Conservation (phyloP, 306 rosid species). For the Fagus sylvatica region DNA sequence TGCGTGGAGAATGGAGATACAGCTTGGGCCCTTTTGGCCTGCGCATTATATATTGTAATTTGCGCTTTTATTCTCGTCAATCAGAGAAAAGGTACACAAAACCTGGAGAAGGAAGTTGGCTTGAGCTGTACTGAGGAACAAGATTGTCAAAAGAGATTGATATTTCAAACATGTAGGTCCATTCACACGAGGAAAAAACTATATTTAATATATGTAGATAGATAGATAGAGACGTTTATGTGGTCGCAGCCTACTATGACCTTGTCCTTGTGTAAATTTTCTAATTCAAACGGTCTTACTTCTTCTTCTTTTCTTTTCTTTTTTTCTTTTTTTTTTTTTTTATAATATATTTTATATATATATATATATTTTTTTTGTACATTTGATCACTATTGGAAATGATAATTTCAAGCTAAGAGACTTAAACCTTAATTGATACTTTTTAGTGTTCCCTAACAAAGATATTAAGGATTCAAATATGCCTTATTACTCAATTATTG, state of each 20-base stretch:
- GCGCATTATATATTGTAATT: conserved; percentile 1
- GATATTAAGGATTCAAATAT: too few relatives aligned
- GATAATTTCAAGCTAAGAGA: too few relatives aligned
- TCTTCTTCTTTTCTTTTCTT: not conserved
- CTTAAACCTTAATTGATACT: too few relatives aligned
- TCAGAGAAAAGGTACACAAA: conserved; percentile 14
- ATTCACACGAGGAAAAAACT: conserved; percentile 22
- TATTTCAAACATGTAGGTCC: conserved; percentile 43
- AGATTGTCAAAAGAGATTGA: conserved; percentile 27
- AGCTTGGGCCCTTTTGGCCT: not conserved
- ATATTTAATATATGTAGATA: not conserved
- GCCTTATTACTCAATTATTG: too few relatives aligned
- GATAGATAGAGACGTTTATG: not conserved
- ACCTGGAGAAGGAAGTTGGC: conserved; percentile 33
- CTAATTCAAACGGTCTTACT: too few relatives aligned
- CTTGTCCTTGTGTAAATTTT: not conserved
- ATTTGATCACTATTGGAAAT: too few relatives aligned
- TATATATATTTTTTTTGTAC: not conserved
- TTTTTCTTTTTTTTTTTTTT: not conserved
- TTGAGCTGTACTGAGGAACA: conserved; percentile 38
- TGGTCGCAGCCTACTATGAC: conserved; percentile 9
- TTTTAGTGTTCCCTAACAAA: too few relatives aligned
- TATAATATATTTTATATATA: not conserved
- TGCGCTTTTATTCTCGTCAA: not conserved
- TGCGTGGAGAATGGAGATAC: conserved; percentile 16